Evolutionary conservation across 352 stramenopile genomes (phyloP).

Genomic region (Peronosclerospora sorghi): DNA sequence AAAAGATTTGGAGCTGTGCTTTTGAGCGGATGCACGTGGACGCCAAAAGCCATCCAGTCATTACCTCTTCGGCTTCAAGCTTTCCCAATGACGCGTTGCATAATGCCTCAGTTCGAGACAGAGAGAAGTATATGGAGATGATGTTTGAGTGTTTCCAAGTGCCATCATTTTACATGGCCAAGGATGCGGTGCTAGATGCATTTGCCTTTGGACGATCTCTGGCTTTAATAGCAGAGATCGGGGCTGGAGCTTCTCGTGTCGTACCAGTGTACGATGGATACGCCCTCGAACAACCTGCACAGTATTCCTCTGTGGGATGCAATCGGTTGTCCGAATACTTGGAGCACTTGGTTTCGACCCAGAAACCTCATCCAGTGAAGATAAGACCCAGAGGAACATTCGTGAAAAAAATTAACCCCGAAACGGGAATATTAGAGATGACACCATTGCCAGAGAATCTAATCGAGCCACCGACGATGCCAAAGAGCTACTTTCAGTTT

Average conservation of each 20-base stretch:
- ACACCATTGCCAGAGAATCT: constrained; percentile 26
- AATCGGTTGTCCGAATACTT: constrained; percentile 66
- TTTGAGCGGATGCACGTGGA: constrained; percentile 66
- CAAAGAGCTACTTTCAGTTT: constrained; percentile 64
- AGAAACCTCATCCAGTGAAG: constrained; percentile 23
- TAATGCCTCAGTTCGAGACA: constrained; percentile 41
- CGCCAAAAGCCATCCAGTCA: constrained; percentile 59
- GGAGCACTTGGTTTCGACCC: constrained; percentile 39
- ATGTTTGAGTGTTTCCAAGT: constrained; percentile 89
- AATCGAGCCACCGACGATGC: constrained; percentile 38
- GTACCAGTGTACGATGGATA: constrained; percentile 88
- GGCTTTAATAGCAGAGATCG: constrained; percentile 84
- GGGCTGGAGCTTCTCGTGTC: constrained; percentile 72
- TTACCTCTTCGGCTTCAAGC: constrained; percentile 62
- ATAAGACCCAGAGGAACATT: constrained; percentile 63
- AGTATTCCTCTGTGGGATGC: constrained; percentile 66
- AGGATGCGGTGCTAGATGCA: constrained; percentile 82
- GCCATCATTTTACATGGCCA: constrained; percentile 85
- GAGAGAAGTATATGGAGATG: constrained; percentile 80
- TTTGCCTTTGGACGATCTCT: constrained; percentile 85
- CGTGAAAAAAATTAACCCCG: constrained; percentile 31
- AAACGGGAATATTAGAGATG: constrained; percentile 49
- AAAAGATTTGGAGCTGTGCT: constrained; percentile 71
- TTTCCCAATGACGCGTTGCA: constrained; percentile 62
- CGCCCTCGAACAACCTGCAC: constrained; percentile 61